These are phyloP conservation scores for Pseudogymnoascus sp. DNA, from an alignment of 2,329 filamentous ascomycete genomes.

Conservation along the genomic window DNA sequence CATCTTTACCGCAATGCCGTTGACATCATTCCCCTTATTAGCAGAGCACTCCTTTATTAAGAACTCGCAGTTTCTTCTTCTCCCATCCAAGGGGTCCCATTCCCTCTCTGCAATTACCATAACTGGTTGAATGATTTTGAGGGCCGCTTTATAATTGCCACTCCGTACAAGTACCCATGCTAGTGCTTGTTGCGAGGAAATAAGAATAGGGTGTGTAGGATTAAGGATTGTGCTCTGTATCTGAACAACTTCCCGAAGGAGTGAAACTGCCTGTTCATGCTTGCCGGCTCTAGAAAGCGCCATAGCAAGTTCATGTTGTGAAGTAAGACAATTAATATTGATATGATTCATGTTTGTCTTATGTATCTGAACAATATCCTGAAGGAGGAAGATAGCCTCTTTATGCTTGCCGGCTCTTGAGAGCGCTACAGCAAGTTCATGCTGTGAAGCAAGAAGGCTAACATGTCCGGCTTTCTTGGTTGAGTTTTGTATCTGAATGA, in stretches of 20 bases:
- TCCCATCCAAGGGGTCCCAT: neutral
- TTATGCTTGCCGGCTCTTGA: neutral
- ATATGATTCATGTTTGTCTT: neutral
- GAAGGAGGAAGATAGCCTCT: slow-evolving; percentile 6
- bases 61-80: neutral
- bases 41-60: neutral
- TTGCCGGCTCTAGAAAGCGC: neutral
- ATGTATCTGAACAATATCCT: slow-evolving; percentile 2
- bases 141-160: neutral
- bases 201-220: neutral
- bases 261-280: neutral
- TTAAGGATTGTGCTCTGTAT: neutral
- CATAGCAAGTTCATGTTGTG: neutral
- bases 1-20: neutral
- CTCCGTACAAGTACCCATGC: neutral
- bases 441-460: slow-evolving; percentile 7
- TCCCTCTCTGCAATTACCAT: neutral
- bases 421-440: neutral
- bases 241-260: slow-evolving; percentile 2
- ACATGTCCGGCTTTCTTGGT: neutral
- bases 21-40: neutral
- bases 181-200: slow-evolving; percentile 11
- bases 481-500: neutral
- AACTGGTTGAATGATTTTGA: neutral
- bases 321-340: neutral